These are phyloP conservation scores for Golubevia sp. DNA, from an alignment of 1,284 basidiomycete genomes.

Conservation along the genomic window DNA sequence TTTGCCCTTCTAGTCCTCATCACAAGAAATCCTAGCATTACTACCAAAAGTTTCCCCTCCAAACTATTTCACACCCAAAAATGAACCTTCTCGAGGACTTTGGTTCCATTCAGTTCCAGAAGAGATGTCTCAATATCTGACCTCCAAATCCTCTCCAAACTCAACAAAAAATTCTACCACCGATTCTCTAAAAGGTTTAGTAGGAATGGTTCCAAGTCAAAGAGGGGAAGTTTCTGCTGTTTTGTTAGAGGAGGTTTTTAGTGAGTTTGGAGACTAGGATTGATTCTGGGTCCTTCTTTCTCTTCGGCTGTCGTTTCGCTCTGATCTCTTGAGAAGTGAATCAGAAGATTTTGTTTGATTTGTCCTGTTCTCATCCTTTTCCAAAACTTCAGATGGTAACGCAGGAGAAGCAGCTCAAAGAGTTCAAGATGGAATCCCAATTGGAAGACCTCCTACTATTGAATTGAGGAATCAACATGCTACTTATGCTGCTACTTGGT, in stretches of 20 bases:
- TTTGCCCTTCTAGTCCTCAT: not conserved
- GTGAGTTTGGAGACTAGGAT: conserved; percentile 11
- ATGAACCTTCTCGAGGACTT: conserved; percentile 75
- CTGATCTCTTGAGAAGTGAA: conserved; percentile 1
- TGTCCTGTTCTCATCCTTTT: not conserved
- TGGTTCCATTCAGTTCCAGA: conserved; percentile 86
- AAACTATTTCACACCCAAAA: conserved; percentile 85
- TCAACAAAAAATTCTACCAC: conserved; percentile 67
- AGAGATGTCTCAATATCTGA: conserved; percentile 75
- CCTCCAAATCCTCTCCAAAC: not conserved
- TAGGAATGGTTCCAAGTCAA: conserved; percentile 6
- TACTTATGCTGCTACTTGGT: conserved; percentile 96
- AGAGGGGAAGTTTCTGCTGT: conserved; percentile 34
- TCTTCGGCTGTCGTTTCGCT: conserved; percentile 32
- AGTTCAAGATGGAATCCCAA: conserved; percentile 76
- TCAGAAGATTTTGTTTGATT: not conserved
- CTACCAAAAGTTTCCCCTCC: conserved; percentile 50
- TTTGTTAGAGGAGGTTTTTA: conserved; percentile 53
- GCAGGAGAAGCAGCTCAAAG: conserved; percentile 72
- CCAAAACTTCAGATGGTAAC: conserved; percentile 71
- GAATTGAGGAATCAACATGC: conserved; percentile 93
- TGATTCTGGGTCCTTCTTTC: not conserved
- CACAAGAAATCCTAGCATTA: conserved; percentile 45
- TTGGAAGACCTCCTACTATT: conserved; percentile 81
- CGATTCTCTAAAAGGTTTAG: conserved; percentile 64